These are phyloP conservation scores for Aureococcus anophagefferens DNA, from an alignment of 108 stramenopile species.

Conservation along the genomic window DNA sequence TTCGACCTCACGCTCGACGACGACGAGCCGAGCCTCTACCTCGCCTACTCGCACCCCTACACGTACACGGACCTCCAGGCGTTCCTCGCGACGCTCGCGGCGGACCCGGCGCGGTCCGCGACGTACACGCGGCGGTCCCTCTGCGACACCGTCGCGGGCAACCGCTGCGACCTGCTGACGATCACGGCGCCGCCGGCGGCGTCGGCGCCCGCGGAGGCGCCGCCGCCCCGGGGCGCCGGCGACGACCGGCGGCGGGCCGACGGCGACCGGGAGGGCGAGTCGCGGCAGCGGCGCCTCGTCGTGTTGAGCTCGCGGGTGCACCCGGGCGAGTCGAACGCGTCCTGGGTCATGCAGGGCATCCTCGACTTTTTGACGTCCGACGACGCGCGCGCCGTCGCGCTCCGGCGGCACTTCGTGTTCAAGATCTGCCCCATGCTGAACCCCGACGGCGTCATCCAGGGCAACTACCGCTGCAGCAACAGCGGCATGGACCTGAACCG, in stretches of 20 bases:
- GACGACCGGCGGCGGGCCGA: neutral
- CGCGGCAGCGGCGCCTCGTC: conserved; percentile 1
- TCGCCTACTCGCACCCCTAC: conserved; percentile 52
- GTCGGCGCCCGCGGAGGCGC: neutral
- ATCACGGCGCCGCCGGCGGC: conserved; percentile 24
- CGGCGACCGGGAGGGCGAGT: no score
- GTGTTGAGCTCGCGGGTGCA: conserved; percentile 39
- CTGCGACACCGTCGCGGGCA: conserved; percentile 43
- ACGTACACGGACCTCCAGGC: conserved; percentile 38
- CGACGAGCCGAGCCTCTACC: conserved; percentile 11
- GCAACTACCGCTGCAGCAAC: conserved; percentile 46
- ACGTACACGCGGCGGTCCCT: conserved; percentile 18
- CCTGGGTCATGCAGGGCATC: conserved; percentile 51
- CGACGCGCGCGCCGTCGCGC: conserved; percentile 17
- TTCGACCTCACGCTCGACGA: conserved; percentile 1
- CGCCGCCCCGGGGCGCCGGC: neutral
- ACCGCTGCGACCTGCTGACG: conserved; percentile 46
- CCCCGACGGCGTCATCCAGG: conserved; percentile 50
- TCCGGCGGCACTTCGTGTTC: conserved; percentile 39
- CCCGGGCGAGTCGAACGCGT: conserved; percentile 45
- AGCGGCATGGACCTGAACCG: conserved; percentile 50
- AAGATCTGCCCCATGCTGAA: conserved; percentile 54
- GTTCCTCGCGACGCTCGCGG: conserved; percentile 5
- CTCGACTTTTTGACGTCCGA: conserved; percentile 38
- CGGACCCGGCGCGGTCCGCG: neutral